Conservation (phyloP, 1,139 yeast species). For the Suhomyces bribrorum region DNA sequence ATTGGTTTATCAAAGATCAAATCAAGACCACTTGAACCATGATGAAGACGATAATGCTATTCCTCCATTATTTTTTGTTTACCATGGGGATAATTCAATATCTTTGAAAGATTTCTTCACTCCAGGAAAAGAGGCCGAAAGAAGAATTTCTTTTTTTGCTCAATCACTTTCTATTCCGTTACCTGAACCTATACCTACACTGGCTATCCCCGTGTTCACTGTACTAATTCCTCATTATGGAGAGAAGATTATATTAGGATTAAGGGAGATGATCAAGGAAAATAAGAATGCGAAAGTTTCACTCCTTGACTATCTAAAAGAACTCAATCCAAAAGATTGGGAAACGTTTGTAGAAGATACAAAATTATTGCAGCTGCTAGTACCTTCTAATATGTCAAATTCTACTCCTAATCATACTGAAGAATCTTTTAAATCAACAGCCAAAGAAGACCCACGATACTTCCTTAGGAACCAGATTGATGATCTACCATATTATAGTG, state of each 20-base stretch:
- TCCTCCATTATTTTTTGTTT: constrained; percentile 69
- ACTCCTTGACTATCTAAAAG: constrained; percentile 52
- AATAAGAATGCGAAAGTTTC: constrained; percentile 52
- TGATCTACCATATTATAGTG: constrained; percentile 67
- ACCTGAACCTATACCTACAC: constrained; percentile 69
- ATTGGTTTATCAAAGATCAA: constrained; percentile 54
- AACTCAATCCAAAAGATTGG: constrained; percentile 54
- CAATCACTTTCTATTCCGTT: constrained; percentile 80
- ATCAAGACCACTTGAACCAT: constrained; percentile 21
- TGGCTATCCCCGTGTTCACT: constrained; percentile 79
- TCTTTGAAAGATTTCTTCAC: constrained; percentile 43
- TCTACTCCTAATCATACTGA: too few species aligned
- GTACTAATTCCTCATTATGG: constrained; percentile 85
- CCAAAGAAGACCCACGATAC: constrained; percentile 16
- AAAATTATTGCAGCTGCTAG: constrained; percentile 23
- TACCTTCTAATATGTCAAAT: too few species aligned
- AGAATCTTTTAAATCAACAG: not conserved
- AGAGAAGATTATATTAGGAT: constrained; percentile 66
- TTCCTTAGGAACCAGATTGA: constrained; percentile 41
- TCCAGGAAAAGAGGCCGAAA: constrained; percentile 71
- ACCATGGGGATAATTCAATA: constrained; percentile 63
- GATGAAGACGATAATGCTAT: not conserved
- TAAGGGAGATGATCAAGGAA: constrained; percentile 66
- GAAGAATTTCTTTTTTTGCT: constrained; percentile 84
- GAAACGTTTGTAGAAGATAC: constrained; percentile 53